A percentile compares a stretch with the other conserved stretches of the same genome.
Evolutionary conservation across 2,329 filamentous ascomycete genomes (phyloP).

Genomic region (Escovopsis sp.): DNA sequence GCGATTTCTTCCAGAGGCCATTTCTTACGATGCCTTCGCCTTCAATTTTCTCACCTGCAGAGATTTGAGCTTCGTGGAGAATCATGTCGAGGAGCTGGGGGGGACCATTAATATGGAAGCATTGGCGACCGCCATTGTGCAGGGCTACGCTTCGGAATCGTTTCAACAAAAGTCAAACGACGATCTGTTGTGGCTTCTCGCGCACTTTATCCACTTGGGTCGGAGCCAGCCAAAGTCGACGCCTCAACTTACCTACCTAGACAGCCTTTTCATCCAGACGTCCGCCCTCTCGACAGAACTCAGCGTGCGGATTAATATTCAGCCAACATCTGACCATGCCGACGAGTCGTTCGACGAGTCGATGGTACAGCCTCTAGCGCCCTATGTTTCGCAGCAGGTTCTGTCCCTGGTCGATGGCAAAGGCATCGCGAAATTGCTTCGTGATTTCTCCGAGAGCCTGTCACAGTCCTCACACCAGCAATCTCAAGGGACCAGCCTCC

Average conservation of each 20-base stretch:
- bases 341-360: conserved; percentile 9
- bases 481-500: conserved; percentile 39
- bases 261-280: conserved; percentile 38
- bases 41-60: conserved; percentile 23
- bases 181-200: conserved; percentile 46
- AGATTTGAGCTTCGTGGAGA: conserved; percentile 26
- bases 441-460: conserved; percentile 19
- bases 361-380: conserved; percentile 21
- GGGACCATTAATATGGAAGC: conserved; percentile 22
- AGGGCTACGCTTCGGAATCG: conserved; percentile 16
- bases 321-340: conserved; percentile 3
- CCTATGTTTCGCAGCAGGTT: conserved; percentile 52
- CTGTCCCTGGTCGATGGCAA: conserved; percentile 59
- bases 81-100: conserved; percentile 22
- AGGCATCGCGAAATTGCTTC: conserved; percentile 43
- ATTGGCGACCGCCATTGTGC: conserved; percentile 28
- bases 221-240: conserved; percentile 20
- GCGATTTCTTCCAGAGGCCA: not conserved
- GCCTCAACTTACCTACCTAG: conserved; percentile 29
- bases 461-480: conserved; percentile 17
- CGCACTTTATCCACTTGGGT: conserved; percentile 49
- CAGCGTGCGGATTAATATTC: conserved; percentile 25
- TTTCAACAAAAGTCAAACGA: conserved; percentile 18
- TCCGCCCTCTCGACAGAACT: conserved; percentile 38
- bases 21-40: conserved; percentile 22